These are phyloP conservation scores for Leucoagaricus sp. DNA, from an alignment of 1,284 basidiomycete species.

Conservation along the genomic window DNA sequence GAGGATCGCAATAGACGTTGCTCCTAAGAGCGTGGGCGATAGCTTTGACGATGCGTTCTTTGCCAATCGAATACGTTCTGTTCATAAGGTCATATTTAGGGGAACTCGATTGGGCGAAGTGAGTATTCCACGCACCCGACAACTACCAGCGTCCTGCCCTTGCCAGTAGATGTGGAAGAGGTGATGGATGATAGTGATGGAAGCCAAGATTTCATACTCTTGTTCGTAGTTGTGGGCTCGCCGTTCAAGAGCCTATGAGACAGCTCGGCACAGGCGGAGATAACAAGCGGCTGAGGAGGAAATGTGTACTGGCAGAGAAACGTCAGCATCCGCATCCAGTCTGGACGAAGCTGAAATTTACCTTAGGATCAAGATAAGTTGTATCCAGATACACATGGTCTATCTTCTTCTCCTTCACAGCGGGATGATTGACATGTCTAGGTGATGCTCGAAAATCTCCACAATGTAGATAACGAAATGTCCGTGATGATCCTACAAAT, in stretches of 20 bases:
- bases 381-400: constrained; percentile 96
- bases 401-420: constrained; percentile 75
- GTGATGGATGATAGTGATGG: constrained; percentile 20
- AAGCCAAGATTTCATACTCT: constrained; percentile 45
- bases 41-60: constrained; percentile 95
- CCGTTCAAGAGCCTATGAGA: constrained; percentile 61
- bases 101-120: background rate
- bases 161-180: constrained; percentile 28
- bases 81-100: constrained; percentile 3
- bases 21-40: constrained; percentile 81
- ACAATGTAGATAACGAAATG: constrained; percentile 93
- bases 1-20: constrained; percentile 89
- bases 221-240: constrained; percentile 27
- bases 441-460: constrained; percentile 94
- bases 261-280: constrained; percentile 88
- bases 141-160: constrained; percentile 62
- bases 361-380: constrained; percentile 92
- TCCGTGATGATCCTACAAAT: constrained; percentile 66
- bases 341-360: constrained; percentile 27
- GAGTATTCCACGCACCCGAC: constrained; percentile 65
- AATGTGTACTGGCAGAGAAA: constrained; percentile 75
- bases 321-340: background rate
- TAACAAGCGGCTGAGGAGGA: constrained; percentile 91
- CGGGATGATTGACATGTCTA: constrained; percentile 80
- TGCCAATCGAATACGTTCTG: constrained; percentile 95